phyloP scores from a whole-genome alignment of 2,329 filamentous ascomycete genomes.

The Penicillium sp. region DNA sequence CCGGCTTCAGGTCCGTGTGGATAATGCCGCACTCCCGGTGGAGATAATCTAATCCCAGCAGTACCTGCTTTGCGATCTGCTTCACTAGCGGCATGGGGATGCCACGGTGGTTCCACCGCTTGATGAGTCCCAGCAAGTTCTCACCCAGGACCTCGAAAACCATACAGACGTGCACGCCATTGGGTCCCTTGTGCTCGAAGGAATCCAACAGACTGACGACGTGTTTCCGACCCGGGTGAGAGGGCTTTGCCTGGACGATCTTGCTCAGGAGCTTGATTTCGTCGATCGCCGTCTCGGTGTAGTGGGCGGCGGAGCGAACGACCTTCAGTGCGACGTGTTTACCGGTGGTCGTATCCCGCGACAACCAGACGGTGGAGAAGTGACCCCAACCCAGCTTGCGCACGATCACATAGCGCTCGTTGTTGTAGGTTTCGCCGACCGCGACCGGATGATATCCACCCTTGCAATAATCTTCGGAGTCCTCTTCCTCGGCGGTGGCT shows the following conservation, averaged over 20 bases:
- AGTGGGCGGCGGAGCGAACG: constrained; percentile 94
- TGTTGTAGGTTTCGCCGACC: constrained; percentile 95
- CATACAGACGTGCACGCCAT: constrained; percentile 98
- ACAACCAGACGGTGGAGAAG: constrained; percentile 93
- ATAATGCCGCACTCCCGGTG: constrained; percentile 99
- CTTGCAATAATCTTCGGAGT: constrained; percentile 99
- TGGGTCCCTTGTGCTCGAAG: constrained; percentile 96
- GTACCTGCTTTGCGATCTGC: constrained; percentile 97
- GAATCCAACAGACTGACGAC: constrained; percentile 95
- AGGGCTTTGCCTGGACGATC: constrained; percentile 91
- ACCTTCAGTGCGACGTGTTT: constrained; percentile 98
- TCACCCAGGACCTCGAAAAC: constrained; percentile 97
- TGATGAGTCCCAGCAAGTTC: constrained; percentile 92
- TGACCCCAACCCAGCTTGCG: constrained; percentile 98
- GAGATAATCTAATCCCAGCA: constrained; percentile 92
- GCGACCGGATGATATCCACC: constrained; percentile 95
- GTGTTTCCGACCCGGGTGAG: constrained; percentile 90
- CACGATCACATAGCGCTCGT: constrained; percentile 93
- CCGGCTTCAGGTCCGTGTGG: constrained; percentile 94
- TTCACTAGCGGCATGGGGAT: constrained; percentile 97
- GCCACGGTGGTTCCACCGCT: constrained; percentile 96
- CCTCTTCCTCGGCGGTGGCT: constrained; percentile 95
- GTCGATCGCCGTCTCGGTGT: constrained; percentile 97
- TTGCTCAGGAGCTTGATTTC: constrained; percentile 98
- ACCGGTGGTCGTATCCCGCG: constrained; percentile 79